These are phyloP conservation scores for Cyanidioschyzon merolae DNA, from an alignment of 23 red algal genomes.

Conservation along the genomic window DNA sequence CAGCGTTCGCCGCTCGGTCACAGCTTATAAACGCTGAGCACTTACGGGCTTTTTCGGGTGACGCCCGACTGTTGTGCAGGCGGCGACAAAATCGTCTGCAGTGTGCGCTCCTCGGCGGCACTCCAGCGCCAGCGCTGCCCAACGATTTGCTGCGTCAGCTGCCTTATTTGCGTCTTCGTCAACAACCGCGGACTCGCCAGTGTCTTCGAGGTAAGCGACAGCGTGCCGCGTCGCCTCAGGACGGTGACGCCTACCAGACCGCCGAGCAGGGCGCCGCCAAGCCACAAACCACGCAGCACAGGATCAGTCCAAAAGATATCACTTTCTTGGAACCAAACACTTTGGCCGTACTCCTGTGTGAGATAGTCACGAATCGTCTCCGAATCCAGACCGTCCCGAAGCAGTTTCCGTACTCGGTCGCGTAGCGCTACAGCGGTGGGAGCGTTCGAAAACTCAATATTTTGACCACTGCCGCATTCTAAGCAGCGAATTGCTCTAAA, in stretches of 20 bases:
- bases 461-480: constrained; percentile 31
- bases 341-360: constrained; percentile 15
- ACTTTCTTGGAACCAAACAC: background rate
- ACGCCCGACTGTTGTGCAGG: too few relatives aligned
- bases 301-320: background rate
- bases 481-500: constrained; percentile 24
- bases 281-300: background rate
- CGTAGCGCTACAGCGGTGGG: constrained; percentile 18
- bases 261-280: background rate
- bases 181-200: background rate
- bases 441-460: constrained; percentile 21
- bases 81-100: background rate
- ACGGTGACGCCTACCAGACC: background rate
- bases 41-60: too few relatives aligned
- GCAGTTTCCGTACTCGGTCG: constrained; percentile 7
- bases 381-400: constrained; percentile 7
- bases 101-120: background rate
- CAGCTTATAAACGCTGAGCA: too few relatives aligned
- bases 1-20: too few relatives aligned
- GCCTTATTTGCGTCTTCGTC: background rate
- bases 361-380: constrained; percentile 19
- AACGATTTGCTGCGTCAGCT: background rate
- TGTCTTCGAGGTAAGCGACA: background rate
- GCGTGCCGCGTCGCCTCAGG: background rate
- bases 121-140: background rate